Evolutionary conservation across 2,329 filamentous ascomycete genomes (phyloP).

Genomic region (Colletotrichum eremochloae): DNA sequence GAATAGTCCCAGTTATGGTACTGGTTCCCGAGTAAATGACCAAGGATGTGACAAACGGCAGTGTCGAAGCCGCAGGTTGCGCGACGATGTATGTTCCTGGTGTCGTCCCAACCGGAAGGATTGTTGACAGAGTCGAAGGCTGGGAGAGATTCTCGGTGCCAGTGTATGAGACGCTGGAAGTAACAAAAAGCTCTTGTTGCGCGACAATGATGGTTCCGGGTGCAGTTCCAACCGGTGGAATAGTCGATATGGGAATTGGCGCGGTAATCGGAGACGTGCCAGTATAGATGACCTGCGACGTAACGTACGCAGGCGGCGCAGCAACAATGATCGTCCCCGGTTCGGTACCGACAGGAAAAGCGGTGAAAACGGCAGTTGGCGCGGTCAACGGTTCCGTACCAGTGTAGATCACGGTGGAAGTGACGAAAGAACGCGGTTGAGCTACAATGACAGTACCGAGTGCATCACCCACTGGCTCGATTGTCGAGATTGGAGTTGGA

Average conservation of each 20-base stretch:
- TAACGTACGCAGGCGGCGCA: constrained; percentile 25
- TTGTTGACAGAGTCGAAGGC: constrained; percentile 13
- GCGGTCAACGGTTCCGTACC: constrained; percentile 4
- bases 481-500: not conserved
- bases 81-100: constrained; percentile 33
- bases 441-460: not conserved
- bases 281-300: constrained; percentile 14
- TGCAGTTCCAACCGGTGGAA: constrained; percentile 16
- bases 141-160: constrained; percentile 15
- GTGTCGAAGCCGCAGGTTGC: not conserved
- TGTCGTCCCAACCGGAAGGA: constrained; percentile 3
- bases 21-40: constrained; percentile 12
- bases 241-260: constrained; percentile 25
- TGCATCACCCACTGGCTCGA: not conserved
- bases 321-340: constrained; percentile 35
- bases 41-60: not conserved
- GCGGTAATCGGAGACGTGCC: constrained; percentile 4
- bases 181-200: constrained; percentile 8
- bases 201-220: constrained; percentile 29
- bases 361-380: constrained; percentile 14
- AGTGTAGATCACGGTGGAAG: constrained; percentile 5
- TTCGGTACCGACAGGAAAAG: constrained; percentile 11
- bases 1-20: not conserved
- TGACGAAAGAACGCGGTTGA: constrained; percentile 3
- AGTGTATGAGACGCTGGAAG: not conserved